Evolutionary conservation across 2,329 filamentous ascomycete species (phyloP).

Genomic region (Onygenales sp.): DNA sequence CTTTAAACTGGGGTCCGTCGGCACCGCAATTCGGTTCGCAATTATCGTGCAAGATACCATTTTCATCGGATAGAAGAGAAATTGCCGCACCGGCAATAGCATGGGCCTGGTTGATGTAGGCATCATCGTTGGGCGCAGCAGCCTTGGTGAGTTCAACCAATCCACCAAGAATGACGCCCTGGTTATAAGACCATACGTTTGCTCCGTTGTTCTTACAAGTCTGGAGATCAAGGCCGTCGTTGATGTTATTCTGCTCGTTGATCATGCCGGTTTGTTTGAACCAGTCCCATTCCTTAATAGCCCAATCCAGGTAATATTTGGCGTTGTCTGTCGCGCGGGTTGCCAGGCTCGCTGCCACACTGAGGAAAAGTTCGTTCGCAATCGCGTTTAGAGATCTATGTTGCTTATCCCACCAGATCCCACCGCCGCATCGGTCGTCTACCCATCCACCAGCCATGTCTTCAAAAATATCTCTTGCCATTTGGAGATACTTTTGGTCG

Average conservation of each 20-base stretch:
- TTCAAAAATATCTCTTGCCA: constrained; percentile 42
- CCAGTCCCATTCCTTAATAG: constrained; percentile 42
- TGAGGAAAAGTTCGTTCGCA: constrained; percentile 48
- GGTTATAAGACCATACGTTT: constrained; percentile 45
- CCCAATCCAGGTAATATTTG: constrained; percentile 35
- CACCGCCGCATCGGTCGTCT: constrained; percentile 21
- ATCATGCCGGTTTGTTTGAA: constrained; percentile 41
- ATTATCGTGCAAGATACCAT: constrained; percentile 44
- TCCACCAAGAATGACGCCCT: constrained; percentile 51
- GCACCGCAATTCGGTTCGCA: constrained; percentile 45
- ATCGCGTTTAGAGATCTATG: constrained; percentile 44
- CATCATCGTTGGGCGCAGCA: constrained; percentile 30
- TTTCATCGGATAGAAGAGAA: constrained; percentile 31
- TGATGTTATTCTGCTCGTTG: constrained; percentile 40
- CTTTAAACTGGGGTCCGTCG: constrained; percentile 59
- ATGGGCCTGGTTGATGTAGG: constrained; percentile 35
- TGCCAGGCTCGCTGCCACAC: constrained; percentile 46
- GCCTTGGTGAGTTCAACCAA: constrained; percentile 42
- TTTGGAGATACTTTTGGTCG: constrained; percentile 34
- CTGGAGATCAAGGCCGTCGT: constrained; percentile 24
- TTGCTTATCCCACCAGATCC: constrained; percentile 40
- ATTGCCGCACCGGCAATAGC: constrained; percentile 47
- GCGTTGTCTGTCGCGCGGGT: constrained; percentile 30
- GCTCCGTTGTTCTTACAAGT: constrained; percentile 14
- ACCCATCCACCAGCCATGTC: constrained; percentile 36